A percentile compares a stretch with the other conserved stretches of the same genome.
Evolutionary conservation across 495 filamentous ascomycete species (phyloP).

Genomic region (Aspergillus egyptiacus): DNA sequence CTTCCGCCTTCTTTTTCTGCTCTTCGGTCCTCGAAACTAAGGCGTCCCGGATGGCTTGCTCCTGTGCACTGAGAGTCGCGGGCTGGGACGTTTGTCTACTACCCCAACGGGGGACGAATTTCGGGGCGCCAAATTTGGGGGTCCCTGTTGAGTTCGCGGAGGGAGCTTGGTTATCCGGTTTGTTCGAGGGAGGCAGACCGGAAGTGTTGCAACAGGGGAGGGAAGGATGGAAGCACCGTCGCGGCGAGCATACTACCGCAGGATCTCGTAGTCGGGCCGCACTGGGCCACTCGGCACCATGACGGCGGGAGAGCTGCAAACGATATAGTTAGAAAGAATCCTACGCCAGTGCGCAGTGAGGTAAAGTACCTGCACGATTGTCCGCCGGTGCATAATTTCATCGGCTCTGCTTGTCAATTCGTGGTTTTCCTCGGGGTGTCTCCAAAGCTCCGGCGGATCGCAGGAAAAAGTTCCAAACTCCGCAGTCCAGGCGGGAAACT

Average conservation of each 20-base stretch:
- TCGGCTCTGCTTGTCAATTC: no score
- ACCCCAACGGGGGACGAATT: slow-evolving; percentile 21
- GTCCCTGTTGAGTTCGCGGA: no score
- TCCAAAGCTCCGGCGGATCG: slow-evolving; percentile 16
- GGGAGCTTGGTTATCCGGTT: slow-evolving; percentile 4
- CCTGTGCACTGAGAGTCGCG: slow-evolving; percentile 28
- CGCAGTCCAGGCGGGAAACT: not conserved
- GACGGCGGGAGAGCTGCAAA: slow-evolving; percentile 25
- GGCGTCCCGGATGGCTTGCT: slow-evolving; percentile 30
- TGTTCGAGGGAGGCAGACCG: slow-evolving; percentile 11
- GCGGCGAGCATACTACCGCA: slow-evolving; percentile 12
- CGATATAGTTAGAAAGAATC: not conserved
- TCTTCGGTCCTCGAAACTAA: slow-evolving; percentile 21
- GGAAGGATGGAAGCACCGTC: slow-evolving; percentile 29
- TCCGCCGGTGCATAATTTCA: slow-evolving; percentile 30
- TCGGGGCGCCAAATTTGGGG: slow-evolving; percentile 1
- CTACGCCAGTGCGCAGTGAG: not conserved
- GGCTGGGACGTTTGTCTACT: slow-evolving; percentile 19
- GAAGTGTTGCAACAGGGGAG: slow-evolving; percentile 20
- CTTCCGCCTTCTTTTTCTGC: not conserved
- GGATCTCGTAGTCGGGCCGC: slow-evolving; percentile 19
- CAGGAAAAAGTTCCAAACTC: slow-evolving; percentile 2
- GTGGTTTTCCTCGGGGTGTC: slow-evolving; percentile 17
- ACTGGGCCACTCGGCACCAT: slow-evolving; percentile 28
- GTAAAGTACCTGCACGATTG: slow-evolving; percentile 28